Evolutionary conservation across 495 filamentous ascomycete species (phyloP).

Genomic region (Neurospora tetrasperma): DNA sequence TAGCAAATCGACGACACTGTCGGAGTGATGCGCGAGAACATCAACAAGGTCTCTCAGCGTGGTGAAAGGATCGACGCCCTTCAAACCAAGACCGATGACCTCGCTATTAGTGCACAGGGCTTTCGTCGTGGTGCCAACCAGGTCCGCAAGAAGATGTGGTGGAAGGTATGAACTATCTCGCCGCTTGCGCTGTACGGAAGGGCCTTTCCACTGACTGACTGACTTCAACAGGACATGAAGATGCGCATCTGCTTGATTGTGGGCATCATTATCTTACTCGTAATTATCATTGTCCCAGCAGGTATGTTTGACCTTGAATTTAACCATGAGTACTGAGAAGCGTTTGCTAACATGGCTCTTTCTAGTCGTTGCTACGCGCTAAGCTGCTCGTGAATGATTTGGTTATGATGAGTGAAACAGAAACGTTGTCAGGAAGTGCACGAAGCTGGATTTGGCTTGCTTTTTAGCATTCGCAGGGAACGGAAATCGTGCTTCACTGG

Average conservation of each 20-base stretch:
- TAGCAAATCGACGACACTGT: slow-evolving; percentile 97
- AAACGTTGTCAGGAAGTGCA: slow-evolving; percentile 11
- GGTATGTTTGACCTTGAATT: slow-evolving; percentile 42
- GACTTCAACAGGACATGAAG: slow-evolving; percentile 67
- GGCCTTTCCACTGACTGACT: not conserved
- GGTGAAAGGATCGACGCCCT: slow-evolving; percentile 82
- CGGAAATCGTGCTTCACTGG: slow-evolving; percentile 16
- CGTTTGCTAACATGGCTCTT: not conserved
- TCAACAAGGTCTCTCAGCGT: slow-evolving; percentile 86
- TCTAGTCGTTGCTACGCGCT: slow-evolving; percentile 24
- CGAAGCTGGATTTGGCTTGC: slow-evolving; percentile 24
- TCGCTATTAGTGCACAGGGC: slow-evolving; percentile 78
- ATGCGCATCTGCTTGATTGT: slow-evolving; percentile 94
- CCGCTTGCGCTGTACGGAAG: not conserved
- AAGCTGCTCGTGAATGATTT: slow-evolving; percentile 1
- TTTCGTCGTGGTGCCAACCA: slow-evolving; percentile 93
- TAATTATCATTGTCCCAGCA: slow-evolving; percentile 84
- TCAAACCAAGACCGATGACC: slow-evolving; percentile 91
- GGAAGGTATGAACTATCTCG: slow-evolving; percentile 28
- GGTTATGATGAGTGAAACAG: slow-evolving; percentile 14
- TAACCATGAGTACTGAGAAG: not conserved
- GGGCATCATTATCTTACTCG: slow-evolving; percentile 76
- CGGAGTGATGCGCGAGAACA: slow-evolving; percentile 86
- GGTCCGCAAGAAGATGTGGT: slow-evolving; percentile 84
- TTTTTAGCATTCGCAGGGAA: slow-evolving; percentile 17